Percentiles rank a stretch among this genome's conserved stretches.
These are phyloP conservation scores for Botryotinia globosa DNA, from an alignment of 2,329 filamentous ascomycete genomes.

Conservation along the genomic window DNA sequence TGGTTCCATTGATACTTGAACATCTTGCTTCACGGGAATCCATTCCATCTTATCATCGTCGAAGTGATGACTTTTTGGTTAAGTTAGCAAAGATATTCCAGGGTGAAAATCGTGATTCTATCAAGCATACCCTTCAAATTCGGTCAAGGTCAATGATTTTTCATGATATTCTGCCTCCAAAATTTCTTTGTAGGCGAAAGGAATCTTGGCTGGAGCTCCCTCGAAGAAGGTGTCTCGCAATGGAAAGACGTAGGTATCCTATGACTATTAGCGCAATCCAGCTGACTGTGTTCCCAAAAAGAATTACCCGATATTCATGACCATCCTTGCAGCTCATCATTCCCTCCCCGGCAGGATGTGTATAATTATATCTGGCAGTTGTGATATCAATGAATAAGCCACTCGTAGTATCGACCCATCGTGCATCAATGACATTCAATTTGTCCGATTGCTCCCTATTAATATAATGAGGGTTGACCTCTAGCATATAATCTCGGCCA, in stretches of 20 bases:
- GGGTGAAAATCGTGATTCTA: constrained; percentile 28
- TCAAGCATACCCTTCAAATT: constrained; percentile 50
- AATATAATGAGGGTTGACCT: constrained; percentile 70
- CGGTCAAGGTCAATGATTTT: constrained; percentile 49
- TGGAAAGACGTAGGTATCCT: constrained; percentile 63
- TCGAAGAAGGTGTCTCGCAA: constrained; percentile 68
- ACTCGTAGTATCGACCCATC: constrained; percentile 75
- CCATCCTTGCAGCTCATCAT: constrained; percentile 52
- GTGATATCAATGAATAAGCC: constrained; percentile 85
- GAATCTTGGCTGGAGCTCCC: constrained; percentile 63
- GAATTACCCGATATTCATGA: constrained; percentile 47
- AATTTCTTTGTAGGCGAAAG: constrained; percentile 58
- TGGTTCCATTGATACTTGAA: constrained; percentile 18
- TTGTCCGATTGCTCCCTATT: constrained; percentile 62
- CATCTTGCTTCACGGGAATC: constrained; percentile 26
- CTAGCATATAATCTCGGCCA: constrained; percentile 63
- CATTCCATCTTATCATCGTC: constrained; percentile 42
- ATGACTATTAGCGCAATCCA: constrained; percentile 19
- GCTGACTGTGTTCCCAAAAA: neutral
- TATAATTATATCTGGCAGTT: constrained; percentile 51
- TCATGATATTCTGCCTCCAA: constrained; percentile 56
- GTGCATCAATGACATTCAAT: constrained; percentile 76
- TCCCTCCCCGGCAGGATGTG: constrained; percentile 44
- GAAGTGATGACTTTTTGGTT: constrained; percentile 42
- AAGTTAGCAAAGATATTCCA: neutral